Conservation (phyloP, 2,329 filamentous ascomycete genomes). For the Hymenoscyphus fructigenus region DNA sequence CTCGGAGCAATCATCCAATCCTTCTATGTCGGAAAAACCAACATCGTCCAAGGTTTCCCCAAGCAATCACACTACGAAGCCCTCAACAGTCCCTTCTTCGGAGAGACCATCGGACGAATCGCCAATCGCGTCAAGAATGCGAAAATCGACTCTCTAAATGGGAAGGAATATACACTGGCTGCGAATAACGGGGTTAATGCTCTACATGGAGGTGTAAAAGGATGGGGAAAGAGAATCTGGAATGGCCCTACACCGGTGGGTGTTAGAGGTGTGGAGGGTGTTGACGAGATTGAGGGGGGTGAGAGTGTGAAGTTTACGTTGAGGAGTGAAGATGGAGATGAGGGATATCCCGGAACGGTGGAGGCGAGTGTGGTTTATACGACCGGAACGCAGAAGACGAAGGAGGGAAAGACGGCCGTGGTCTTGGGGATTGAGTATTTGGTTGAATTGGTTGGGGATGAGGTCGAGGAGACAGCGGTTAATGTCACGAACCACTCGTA, state of each 20-base stretch:
- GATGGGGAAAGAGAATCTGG: constrained; percentile 82
- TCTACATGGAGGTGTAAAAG: constrained; percentile 68
- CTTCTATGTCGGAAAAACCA: constrained; percentile 72
- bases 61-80: constrained; percentile 71
- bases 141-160: constrained; percentile 70
- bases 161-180: constrained; percentile 65
- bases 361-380: constrained; percentile 78
- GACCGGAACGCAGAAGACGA: constrained; percentile 62
- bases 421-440: constrained; percentile 88
- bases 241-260: constrained; percentile 66
- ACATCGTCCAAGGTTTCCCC: constrained; percentile 88
- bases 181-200: constrained; percentile 78
- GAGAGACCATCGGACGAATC: constrained; percentile 85
- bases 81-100: constrained; percentile 79
- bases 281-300: constrained; percentile 59
- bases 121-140: constrained; percentile 79
- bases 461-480: constrained; percentile 84
- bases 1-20: constrained; percentile 79
- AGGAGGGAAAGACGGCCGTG: constrained; percentile 60
- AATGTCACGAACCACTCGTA: constrained; percentile 96
- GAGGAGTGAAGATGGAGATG: constrained; percentile 75
- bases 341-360: constrained; percentile 86
- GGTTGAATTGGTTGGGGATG: constrained; percentile 65
- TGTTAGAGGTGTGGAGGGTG: constrained; percentile 48
- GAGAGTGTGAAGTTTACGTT: constrained; percentile 67